Base-by-base conservation (phyloP, 495 filamentous ascomycete species). In the Geopyxis carbonaria region DNA sequence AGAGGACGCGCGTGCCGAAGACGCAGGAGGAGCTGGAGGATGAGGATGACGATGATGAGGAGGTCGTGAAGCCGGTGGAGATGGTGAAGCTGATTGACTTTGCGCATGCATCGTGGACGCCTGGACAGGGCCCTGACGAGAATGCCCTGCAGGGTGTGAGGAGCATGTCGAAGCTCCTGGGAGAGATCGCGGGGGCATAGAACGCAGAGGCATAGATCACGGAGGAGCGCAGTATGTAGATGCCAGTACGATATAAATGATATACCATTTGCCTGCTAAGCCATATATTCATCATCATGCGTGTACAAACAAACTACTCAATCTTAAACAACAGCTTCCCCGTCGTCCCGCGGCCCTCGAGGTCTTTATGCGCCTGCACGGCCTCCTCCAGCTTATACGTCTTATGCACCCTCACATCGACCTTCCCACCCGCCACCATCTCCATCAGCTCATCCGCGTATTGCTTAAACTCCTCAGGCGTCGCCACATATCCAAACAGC, bases 71-170 rank as follows among this genome's bases (percentile, higher is more conserved):
- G 0, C 74, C 75, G 48, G 74, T 91, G 15, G 81, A 80, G 54
- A 69, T 70, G 23, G 65, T 93, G 40, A 89, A 91, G 54, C 61
- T 97, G 47, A 95, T 97, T 45, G 89, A 97, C 59, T 97, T 97
- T 64, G 89, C 89, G 15, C 89, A 97, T 61, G 87, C 89, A 14
- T 59, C 63, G 20, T 97, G 81, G 80, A 76, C 72, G 2, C 83
- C 84, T 2, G 85, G 84, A 5, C 58, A 78, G 46, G 89, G 86
- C 0, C 79, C 80, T 1, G 89, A 97, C 58, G 77, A 91, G 61
- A 95, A 95, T 55, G 56, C 69, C 8, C 61, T 95, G 20, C 61
- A 61, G 16, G 89, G 89, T 0, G 68, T 97, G 41, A 66, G 75
- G 51, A 91, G 68, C 56, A 58, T 85, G 6, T 65, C 69, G 38